A percentile compares a stretch with the other conserved stretches of the same genome.
These are phyloP conservation scores for Fragaria vesca DNA, from an alignment of 306 rosid genomes.

Conservation along the genomic window DNA sequence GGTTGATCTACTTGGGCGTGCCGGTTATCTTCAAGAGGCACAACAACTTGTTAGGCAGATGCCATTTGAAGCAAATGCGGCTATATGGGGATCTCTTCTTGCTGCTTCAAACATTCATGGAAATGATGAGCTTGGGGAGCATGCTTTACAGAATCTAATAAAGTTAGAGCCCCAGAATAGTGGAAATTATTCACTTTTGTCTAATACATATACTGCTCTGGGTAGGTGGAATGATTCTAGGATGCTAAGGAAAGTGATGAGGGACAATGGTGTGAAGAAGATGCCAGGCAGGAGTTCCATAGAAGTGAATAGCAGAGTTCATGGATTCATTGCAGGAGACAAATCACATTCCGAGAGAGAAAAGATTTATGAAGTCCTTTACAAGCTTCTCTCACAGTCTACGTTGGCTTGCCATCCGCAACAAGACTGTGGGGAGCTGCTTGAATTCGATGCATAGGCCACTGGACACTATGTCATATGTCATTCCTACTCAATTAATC, in stretches of 20 bases:
- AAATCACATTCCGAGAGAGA: constrained; percentile 34
- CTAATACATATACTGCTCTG: constrained; percentile 54
- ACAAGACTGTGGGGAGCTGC: constrained; percentile 29
- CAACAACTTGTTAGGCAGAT: constrained; percentile 38
- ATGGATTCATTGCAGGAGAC: constrained; percentile 67
- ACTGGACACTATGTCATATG: background rate
- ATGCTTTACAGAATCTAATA: constrained; percentile 44
- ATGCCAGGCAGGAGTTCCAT: constrained; percentile 53
- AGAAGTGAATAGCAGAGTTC: constrained; percentile 57
- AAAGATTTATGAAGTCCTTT: constrained; percentile 38
- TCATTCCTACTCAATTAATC: background rate
- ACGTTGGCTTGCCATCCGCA: constrained; percentile 27
- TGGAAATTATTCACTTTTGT: constrained; percentile 58
- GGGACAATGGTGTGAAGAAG: constrained; percentile 53
- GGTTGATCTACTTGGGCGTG: constrained; percentile 62
- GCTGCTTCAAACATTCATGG: constrained; percentile 50
- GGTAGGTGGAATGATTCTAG: constrained; percentile 66
- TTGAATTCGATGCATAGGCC: constrained; percentile 31
- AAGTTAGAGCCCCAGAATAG: constrained; percentile 54
- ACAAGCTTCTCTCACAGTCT: constrained; percentile 39
- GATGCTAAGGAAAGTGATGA: constrained; percentile 58
- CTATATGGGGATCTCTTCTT: constrained; percentile 78
- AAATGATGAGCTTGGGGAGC: constrained; percentile 51
- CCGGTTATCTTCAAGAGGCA: constrained; percentile 68
- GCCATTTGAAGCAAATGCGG: constrained; percentile 68